A percentile compares a stretch with the other conserved stretches of the same genome.
phyloP scores from a whole-genome alignment of 495 filamentous ascomycete genomes.

The Jackrogersella multiformis region DNA sequence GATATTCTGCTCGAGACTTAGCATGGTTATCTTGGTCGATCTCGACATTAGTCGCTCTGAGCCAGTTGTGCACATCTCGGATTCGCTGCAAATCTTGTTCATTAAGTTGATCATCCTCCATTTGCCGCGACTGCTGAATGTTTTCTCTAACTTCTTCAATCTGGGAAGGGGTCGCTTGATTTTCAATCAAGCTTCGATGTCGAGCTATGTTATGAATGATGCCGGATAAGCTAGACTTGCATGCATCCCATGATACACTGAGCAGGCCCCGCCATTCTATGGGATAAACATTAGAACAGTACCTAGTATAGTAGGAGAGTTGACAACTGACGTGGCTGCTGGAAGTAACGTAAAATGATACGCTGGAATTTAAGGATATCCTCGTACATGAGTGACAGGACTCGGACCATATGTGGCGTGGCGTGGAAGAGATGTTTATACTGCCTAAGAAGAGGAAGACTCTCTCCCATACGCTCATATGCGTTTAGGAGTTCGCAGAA shows the following conservation, averaged over 20 bases:
- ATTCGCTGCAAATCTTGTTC: background rate
- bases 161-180: background rate
- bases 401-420: slow-evolving; percentile 3
- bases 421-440: slow-evolving; percentile 32
- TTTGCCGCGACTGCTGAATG: background rate
- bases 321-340: slow-evolving; percentile 17
- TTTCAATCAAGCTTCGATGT: background rate
- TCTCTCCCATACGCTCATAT: slow-evolving; percentile 55
- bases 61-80: background rate
- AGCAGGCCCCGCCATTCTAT: background rate
- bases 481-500: slow-evolving; percentile 52
- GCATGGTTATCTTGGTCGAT: slow-evolving; percentile 15
- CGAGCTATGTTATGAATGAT: background rate
- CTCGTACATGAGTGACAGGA: slow-evolving; percentile 43
- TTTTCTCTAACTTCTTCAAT: background rate
- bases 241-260: background rate
- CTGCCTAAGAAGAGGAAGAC: slow-evolving; percentile 46
- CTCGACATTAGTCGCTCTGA: background rate
- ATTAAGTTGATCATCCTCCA: background rate
- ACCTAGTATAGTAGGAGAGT: no score
- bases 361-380: slow-evolving; percentile 53
- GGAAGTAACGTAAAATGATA: slow-evolving; percentile 45
- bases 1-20: background rate
- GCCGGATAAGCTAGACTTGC: background rate
- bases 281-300: background rate